A percentile compares a stretch with the other conserved stretches of the same genome.
Conservation (phyloP, 1,139 yeast species). For the Ogataea hybrid region DNA sequence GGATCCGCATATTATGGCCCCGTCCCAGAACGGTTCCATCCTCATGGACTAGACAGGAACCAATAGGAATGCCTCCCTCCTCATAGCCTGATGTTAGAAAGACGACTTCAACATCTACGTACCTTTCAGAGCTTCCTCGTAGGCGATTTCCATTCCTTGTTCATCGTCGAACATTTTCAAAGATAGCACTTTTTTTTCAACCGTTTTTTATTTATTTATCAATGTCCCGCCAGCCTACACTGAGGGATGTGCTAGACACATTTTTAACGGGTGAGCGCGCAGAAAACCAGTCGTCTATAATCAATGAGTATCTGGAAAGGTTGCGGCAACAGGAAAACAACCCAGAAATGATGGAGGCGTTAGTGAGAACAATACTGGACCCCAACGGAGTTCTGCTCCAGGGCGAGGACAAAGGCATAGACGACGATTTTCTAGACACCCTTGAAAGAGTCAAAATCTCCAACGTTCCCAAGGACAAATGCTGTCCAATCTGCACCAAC, state of each 20-base stretch:
- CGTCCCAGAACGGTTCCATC: slow-evolving; percentile 81
- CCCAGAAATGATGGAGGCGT: slow-evolving; percentile 14
- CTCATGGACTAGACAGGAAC: slow-evolving; percentile 70
- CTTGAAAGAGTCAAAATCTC: slow-evolving; percentile 66
- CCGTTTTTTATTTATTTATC: slow-evolving; percentile 25
- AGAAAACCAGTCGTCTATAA: slow-evolving; percentile 5
- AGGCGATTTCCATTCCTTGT: slow-evolving; percentile 65
- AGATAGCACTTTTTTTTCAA: not conserved
- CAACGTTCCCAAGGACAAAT: slow-evolving; percentile 49
- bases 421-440: slow-evolving; percentile 68
- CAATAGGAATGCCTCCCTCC: slow-evolving; percentile 92
- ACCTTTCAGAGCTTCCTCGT: slow-evolving; percentile 69
- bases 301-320: slow-evolving; percentile 23
- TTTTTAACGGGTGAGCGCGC: slow-evolving; percentile 18
- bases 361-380: slow-evolving; percentile 16
- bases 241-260: slow-evolving; percentile 22
- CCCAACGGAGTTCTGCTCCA: slow-evolving; percentile 13
- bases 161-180: slow-evolving; percentile 51
- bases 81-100: slow-evolving; percentile 42
- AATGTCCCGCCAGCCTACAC: slow-evolving; percentile 17
- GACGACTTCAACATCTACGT: slow-evolving; percentile 25
- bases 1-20: slow-evolving; percentile 89
- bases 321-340: slow-evolving; percentile 5
- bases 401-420: slow-evolving; percentile 46
- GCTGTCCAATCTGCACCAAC: slow-evolving; percentile 84